Evolutionary conservation across 2,329 filamentous ascomycete genomes (phyloP), one percentile per base, ranked within the genome.

Genomic region (Fusarium newnesense): DNA sequence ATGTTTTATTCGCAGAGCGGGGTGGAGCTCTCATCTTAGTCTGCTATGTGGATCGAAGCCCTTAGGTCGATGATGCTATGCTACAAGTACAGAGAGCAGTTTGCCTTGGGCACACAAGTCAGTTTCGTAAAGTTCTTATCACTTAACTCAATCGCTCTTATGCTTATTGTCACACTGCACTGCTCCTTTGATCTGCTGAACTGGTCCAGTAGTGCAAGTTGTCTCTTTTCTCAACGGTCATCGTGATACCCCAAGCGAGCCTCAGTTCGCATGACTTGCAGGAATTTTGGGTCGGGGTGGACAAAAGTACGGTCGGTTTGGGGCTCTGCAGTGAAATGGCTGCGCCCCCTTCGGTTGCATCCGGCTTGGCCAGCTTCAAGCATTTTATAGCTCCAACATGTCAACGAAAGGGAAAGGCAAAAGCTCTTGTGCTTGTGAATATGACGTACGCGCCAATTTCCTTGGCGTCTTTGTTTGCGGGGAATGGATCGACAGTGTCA

Each of bases 371-470:
- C n/a, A 39, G 26, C 7, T n/a, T 16, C n/a, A 34, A n/a, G 15
- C 24, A 30, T 59, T 50, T 50, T 50, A 59, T 50, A 54, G 32
- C 11, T 50, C 42, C 19, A 30, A 7, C 19, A 26, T 7, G 30
- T 15, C 26, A 24, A 30, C 13, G 18, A 7, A 39, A 53, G 16
- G 34, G 9, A 39, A 53, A 21, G 34, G 24, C n/a, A 19, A 26
- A 52, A 6, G 18, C 34, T n/a, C 24, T 4, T 30, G 24, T 37
- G 11, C 26, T 13, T 28, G 39, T 52, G 40, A 50, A 26, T 26
- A 63, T 66, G 63, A 66, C 49, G 63, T 63, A 66, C 11, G 58
- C 49, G 59, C 16, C 49, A 56, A 65, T 47, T 63, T 34, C 5
- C 36, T 56, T 42, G 40, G 36, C 42, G n/a, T 4, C 26, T 39